phyloP scores from a whole-genome alignment of 148 eudicot genomes.

The Nepenthes gracilis region DNA sequence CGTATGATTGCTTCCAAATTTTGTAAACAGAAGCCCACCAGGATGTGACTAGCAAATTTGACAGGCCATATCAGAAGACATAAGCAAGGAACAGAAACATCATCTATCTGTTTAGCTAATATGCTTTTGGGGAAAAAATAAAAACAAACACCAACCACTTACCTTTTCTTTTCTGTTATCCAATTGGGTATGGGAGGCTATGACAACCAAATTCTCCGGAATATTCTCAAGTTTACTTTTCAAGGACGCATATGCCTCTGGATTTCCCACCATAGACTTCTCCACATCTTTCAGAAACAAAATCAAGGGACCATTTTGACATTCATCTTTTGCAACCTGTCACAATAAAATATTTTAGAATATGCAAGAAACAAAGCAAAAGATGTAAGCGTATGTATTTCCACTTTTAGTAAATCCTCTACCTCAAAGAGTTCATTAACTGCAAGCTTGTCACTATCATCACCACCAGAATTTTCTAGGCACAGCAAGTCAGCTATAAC shows the following conservation, averaged over 20 bases:
- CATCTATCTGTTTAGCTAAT: too few relatives aligned
- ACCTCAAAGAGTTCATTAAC: conserved; percentile 90
- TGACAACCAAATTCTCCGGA: conserved; percentile 66
- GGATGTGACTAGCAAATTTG: conserved; percentile 56
- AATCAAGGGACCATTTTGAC: conserved; percentile 54
- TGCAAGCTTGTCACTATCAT: conserved; percentile 65
- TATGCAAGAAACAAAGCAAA: not conserved
- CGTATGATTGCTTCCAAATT: conserved; percentile 79
- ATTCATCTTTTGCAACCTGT: conserved; percentile 61
- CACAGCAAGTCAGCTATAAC: conserved; percentile 61
- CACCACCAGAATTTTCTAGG: conserved; percentile 55
- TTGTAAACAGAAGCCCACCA: conserved; percentile 82
- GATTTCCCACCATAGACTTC: conserved; percentile 63
- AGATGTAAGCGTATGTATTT: not conserved
- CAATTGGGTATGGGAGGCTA: conserved; percentile 77
- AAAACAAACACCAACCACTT: conserved; percentile 3
- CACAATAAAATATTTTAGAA: not conserved
- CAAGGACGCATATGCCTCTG: conserved; percentile 52
- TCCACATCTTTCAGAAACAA: conserved; percentile 79
- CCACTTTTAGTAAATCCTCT: conserved; percentile 1
- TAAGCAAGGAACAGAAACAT: not conserved
- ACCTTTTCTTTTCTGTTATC: conserved; percentile 92
- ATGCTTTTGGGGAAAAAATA: not conserved
- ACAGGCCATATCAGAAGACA: not conserved
- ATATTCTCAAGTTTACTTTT: conserved; percentile 61